These are phyloP conservation scores for Dothideomycetes sp. DNA, from an alignment of 2,329 filamentous ascomycete genomes.

Conservation along the genomic window DNA sequence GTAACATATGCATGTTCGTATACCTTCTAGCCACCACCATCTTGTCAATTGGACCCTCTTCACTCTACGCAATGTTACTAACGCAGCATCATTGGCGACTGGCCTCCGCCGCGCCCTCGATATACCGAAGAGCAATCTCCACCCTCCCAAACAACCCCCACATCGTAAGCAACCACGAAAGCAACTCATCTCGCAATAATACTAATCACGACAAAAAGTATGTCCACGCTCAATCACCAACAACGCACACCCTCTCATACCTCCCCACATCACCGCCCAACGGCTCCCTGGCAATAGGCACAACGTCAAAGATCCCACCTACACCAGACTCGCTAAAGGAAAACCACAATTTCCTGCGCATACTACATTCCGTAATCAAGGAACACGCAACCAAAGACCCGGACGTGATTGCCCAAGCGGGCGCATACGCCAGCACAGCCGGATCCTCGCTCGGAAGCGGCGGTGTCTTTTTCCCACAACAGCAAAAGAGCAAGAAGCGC, in stretches of 20 bases:
- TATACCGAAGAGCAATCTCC: conserved; percentile 18
- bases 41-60: too few species aligned
- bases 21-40: too few species aligned
- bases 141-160: conserved; percentile 34
- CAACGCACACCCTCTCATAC: conserved; percentile 41
- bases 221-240: conserved; percentile 33
- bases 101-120: conserved; percentile 1
- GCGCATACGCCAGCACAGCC: conserved; percentile 47
- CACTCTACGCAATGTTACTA: conserved; percentile 4
- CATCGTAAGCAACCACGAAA: conserved; percentile 25
- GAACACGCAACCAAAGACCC: conserved; percentile 45
- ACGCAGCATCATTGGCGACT: conserved; percentile 5
- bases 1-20: too few species aligned
- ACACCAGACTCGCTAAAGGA: conserved; percentile 44
- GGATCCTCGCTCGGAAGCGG: conserved; percentile 43
- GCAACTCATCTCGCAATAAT: background rate
- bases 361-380: conserved; percentile 45
- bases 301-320: conserved; percentile 42
- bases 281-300: conserved; percentile 43
- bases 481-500: conserved; percentile 13
- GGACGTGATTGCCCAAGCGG: conserved; percentile 45
- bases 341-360: conserved; percentile 44
- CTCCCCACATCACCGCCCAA: conserved; percentile 44
- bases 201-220: conserved; percentile 37
- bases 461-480: conserved; percentile 34